Conservation (phyloP, 768 basidiomycete species). For the Hygrophoropsis aurantiaca region DNA sequence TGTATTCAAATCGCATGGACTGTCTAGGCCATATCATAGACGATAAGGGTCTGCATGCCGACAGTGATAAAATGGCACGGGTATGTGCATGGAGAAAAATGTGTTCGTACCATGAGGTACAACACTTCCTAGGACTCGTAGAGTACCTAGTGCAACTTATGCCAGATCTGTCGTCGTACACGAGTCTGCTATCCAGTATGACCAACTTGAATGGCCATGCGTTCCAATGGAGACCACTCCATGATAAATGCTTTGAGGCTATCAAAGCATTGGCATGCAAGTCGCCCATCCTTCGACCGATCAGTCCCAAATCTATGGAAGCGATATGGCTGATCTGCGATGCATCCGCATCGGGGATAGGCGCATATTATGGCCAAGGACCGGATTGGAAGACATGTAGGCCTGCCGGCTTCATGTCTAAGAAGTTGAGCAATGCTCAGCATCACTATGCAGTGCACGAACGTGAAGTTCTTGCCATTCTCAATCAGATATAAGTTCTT, state of each 20-base stretch:
- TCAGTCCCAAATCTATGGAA: too few species aligned
- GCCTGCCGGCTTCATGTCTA: constrained; percentile 29
- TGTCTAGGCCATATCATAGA: constrained; percentile 38
- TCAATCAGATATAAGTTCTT: too few species aligned
- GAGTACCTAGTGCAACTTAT: constrained; percentile 38
- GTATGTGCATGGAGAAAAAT: too few species aligned
- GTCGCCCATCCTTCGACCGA: constrained; percentile 15
- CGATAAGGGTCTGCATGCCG: constrained; percentile 39
- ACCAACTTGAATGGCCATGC: constrained; percentile 21
- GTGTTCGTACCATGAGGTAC: too few species aligned
- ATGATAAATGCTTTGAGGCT: constrained; percentile 21
- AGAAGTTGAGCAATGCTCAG: constrained; percentile 28
- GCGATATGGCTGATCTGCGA: constrained; percentile 29
- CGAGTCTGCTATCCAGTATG: constrained; percentile 29
- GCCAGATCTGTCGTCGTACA: constrained; percentile 33
- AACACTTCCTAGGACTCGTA: constrained; percentile 39
- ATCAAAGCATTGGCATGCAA: constrained; percentile 20
- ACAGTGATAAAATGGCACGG: constrained; percentile 46
- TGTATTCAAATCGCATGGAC: constrained; percentile 22
- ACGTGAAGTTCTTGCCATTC: constrained; percentile 16
- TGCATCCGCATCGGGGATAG: constrained; percentile 22
- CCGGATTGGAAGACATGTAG: constrained; percentile 17
- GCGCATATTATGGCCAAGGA: constrained; percentile 30
- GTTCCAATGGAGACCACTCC: constrained; percentile 27
- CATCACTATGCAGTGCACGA: constrained; percentile 27